Percentiles rank a stretch among this genome's conserved stretches.
Evolutionary conservation across 352 stramenopile genomes (phyloP).

Genomic region (Pythium periplocum): DNA sequence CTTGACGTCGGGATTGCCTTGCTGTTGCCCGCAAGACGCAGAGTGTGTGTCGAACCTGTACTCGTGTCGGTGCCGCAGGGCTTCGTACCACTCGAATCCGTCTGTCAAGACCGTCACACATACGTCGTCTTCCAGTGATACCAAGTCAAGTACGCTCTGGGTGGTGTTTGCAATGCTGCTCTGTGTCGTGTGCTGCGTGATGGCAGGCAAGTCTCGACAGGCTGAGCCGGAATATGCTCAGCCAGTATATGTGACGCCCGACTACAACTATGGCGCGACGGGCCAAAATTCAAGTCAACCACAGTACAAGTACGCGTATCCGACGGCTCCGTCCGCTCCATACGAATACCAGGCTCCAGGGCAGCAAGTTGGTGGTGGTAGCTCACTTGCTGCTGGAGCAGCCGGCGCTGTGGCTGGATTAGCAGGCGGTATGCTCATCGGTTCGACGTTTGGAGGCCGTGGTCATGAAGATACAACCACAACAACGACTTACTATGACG

Average conservation of each 20-base stretch:
- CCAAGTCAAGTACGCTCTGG: constrained; percentile 18
- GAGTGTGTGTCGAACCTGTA: constrained; percentile 56
- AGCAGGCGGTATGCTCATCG: constrained; percentile 38
- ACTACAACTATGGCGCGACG: constrained; percentile 37
- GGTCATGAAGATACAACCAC: constrained; percentile 12
- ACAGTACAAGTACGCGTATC: constrained; percentile 41
- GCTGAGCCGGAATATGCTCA: constrained; percentile 20
- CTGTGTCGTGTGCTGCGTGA: constrained; percentile 43
- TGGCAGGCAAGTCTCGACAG: constrained; percentile 7
- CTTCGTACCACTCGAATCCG: constrained; percentile 2
- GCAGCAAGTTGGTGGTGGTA: constrained; percentile 3
- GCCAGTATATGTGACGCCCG: constrained; percentile 21
- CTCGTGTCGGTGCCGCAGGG: constrained; percentile 47
- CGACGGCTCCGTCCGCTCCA: constrained; percentile 26
- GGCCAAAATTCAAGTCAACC: constrained; percentile 10
- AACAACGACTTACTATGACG: constrained; percentile 30
- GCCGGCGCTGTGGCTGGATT: constrained; percentile 43
- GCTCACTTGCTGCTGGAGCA: constrained; percentile 30
- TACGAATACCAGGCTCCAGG: too few relatives aligned
- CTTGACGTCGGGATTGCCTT: constrained; percentile 43
- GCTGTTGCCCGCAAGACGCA: constrained; percentile 51
- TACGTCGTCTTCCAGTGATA: constrained; percentile 21
- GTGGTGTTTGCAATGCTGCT: constrained; percentile 44
- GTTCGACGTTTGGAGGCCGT: constrained; percentile 34
- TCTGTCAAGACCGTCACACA: constrained; percentile 20